Evolutionary conservation across 2,329 filamentous ascomycete genomes (phyloP).

Genomic region (Dothideomycetes sp.): DNA sequence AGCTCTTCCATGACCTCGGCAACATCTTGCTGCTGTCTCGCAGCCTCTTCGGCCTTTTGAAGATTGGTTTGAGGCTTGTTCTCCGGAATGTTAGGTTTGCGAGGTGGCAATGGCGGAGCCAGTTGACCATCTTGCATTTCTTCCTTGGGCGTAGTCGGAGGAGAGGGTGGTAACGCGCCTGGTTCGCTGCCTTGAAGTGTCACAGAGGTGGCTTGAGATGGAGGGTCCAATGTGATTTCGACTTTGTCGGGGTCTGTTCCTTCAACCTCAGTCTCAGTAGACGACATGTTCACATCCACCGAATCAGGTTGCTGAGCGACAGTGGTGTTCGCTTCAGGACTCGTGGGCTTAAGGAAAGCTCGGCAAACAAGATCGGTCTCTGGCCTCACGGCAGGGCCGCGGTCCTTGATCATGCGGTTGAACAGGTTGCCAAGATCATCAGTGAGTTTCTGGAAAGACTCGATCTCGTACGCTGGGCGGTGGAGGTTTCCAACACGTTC

Average conservation of each 20-base stretch:
- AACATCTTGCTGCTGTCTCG: slow-evolving; percentile 73
- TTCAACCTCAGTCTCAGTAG: not conserved
- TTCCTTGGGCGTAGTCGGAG: slow-evolving; percentile 31
- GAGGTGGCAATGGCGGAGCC: slow-evolving; percentile 49
- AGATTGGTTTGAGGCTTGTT: slow-evolving; percentile 23
- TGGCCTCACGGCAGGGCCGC: slow-evolving; percentile 23
- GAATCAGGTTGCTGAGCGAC: not conserved
- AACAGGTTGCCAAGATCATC: slow-evolving; percentile 27
- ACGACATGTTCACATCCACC: slow-evolving; percentile 11
- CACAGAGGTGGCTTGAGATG: slow-evolving; percentile 7
- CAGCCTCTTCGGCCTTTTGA: slow-evolving; percentile 47
- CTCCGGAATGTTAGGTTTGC: slow-evolving; percentile 30
- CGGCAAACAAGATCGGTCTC: slow-evolving; percentile 28
- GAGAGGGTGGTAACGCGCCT: slow-evolving; percentile 20
- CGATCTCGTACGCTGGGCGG: slow-evolving; percentile 34
- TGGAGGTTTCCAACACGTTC: slow-evolving; percentile 70
- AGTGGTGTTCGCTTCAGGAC: slow-evolving; percentile 4
- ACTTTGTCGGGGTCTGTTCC: slow-evolving; percentile 16
- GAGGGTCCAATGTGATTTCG: slow-evolving; percentile 17
- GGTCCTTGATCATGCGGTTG: slow-evolving; percentile 28
- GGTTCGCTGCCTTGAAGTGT: slow-evolving; percentile 4
- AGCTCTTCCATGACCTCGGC: slow-evolving; percentile 93
- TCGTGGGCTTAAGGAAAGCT: slow-evolving; percentile 22
- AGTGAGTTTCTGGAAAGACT: slow-evolving; percentile 27
- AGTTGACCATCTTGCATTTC: slow-evolving; percentile 19